Conservation (phyloP, 2,329 filamentous ascomycete species). For the Penicillium hordei region DNA sequence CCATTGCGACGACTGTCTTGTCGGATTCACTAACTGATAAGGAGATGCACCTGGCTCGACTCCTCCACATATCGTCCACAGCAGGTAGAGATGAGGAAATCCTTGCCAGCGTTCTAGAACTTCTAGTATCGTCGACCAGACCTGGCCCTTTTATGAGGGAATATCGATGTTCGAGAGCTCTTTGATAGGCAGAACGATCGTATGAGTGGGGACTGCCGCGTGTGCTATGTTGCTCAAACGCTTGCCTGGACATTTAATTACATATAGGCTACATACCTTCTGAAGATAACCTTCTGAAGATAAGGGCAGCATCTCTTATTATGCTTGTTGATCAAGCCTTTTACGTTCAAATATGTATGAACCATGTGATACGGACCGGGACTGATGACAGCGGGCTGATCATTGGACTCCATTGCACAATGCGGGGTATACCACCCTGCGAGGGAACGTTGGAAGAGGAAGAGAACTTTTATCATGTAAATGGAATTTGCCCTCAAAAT, state of each 20-base stretch:
- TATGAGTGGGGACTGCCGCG: slow-evolving; percentile 24
- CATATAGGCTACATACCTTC: not conserved
- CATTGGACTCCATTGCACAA: not conserved
- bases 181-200: slow-evolving; percentile 45
- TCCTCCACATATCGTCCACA: slow-evolving; percentile 36
- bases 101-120: slow-evolving; percentile 21
- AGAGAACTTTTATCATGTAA: not conserved
- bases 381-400: slow-evolving; percentile 15
- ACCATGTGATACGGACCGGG: not conserved
- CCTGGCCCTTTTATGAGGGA: slow-evolving; percentile 44
- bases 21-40: slow-evolving; percentile 26
- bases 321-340: not conserved
- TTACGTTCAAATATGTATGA: not conserved
- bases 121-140: slow-evolving; percentile 21
- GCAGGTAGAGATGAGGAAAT: slow-evolving; percentile 30
- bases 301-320: not conserved
- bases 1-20: not conserved
- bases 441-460: not conserved
- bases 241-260: slow-evolving; percentile 4
- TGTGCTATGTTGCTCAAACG: slow-evolving; percentile 11
- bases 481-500: not conserved
- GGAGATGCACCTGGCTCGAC: slow-evolving; percentile 30
- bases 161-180: slow-evolving; percentile 51
- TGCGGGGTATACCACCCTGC: slow-evolving; percentile 18
- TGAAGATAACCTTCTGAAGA: not conserved